A percentile compares a stretch with the other conserved stretches of the same genome.
These are phyloP conservation scores for Aechmea fasciata DNA, from an alignment of 176 grass and related monocot genomes.

Conservation along the genomic window DNA sequence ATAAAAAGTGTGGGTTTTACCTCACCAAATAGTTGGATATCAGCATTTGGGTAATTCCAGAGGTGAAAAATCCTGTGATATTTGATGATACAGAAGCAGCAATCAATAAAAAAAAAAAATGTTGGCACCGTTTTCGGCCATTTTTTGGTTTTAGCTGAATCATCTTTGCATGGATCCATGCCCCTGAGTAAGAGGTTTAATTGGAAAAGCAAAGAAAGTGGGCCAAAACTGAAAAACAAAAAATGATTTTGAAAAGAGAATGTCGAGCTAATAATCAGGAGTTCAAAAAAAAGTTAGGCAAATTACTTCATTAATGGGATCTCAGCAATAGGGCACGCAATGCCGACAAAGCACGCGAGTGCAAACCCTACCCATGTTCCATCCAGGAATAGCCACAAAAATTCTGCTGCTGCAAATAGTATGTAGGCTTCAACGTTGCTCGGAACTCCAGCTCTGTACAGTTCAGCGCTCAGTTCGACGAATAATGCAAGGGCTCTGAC, in stretches of 20 bases:
- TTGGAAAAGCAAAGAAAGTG: too few species aligned
- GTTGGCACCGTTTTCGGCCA: too few species aligned
- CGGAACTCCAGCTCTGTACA: slow-evolving; percentile 60
- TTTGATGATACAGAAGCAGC: not conserved
- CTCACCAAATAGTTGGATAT: slow-evolving; percentile 63
- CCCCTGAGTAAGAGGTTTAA: too few species aligned
- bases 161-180: too few species aligned
- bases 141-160: too few species aligned
- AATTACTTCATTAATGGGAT: slow-evolving; percentile 75
- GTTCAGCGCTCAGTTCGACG: slow-evolving; percentile 78
- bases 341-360: slow-evolving; percentile 65
- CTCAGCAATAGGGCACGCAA: slow-evolving; percentile 66
- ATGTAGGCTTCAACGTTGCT: slow-evolving; percentile 49
- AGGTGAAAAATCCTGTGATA: slow-evolving; percentile 48
- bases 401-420: slow-evolving; percentile 61
- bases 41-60: slow-evolving; percentile 85
- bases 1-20: slow-evolving; percentile 6
- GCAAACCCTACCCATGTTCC: slow-evolving; percentile 77
- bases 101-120: not conserved
- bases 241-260: not conserved
- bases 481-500: slow-evolving; percentile 59
- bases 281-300: not conserved
- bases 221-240: too few species aligned
- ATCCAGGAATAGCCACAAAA: slow-evolving; percentile 72
- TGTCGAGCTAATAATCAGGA: not conserved